Evolutionary conservation across 2,329 filamentous ascomycete species (phyloP).

Genomic region (Cercospora sojina): DNA sequence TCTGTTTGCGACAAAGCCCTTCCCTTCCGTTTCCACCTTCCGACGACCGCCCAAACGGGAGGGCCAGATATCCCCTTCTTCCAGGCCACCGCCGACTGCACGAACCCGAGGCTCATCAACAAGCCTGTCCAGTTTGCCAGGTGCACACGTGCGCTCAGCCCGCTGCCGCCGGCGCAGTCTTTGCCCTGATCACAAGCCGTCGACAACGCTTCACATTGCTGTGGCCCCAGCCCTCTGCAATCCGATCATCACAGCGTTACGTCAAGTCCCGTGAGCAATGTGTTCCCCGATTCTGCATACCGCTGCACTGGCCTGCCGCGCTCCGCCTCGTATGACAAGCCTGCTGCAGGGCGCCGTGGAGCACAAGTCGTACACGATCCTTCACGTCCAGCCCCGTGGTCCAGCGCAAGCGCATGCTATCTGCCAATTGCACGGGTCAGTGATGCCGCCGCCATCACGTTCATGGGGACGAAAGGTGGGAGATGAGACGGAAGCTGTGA

Average conservation of each 20-base stretch:
- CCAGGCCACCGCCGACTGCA: background rate
- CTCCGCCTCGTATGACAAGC: background rate
- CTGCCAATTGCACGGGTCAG: conserved; percentile 15
- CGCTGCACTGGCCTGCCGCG: background rate
- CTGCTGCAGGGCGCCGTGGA: background rate
- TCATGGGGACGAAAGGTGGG: background rate
- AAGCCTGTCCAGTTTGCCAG: background rate
- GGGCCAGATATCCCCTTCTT: background rate
- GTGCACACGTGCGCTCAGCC: background rate
- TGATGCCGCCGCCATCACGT: background rate
- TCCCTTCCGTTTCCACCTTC: background rate
- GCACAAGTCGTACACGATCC: conserved; percentile 10
- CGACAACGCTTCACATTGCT: background rate
- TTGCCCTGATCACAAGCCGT: background rate
- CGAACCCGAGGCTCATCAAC: background rate
- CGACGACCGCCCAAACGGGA: background rate
- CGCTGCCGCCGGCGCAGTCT: background rate
- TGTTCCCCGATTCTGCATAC: background rate
- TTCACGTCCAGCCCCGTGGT: background rate
- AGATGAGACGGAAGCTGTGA: conserved; percentile 6
- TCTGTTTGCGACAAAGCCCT: background rate
- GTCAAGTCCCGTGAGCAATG: background rate
- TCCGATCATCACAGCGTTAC: background rate
- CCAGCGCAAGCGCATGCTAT: background rate
- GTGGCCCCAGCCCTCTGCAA: background rate